A percentile compares a stretch with the other conserved stretches of the same genome.
phyloP scores from a whole-genome alignment of 2,329 filamentous ascomycete genomes.

The Nemania diffusa region DNA sequence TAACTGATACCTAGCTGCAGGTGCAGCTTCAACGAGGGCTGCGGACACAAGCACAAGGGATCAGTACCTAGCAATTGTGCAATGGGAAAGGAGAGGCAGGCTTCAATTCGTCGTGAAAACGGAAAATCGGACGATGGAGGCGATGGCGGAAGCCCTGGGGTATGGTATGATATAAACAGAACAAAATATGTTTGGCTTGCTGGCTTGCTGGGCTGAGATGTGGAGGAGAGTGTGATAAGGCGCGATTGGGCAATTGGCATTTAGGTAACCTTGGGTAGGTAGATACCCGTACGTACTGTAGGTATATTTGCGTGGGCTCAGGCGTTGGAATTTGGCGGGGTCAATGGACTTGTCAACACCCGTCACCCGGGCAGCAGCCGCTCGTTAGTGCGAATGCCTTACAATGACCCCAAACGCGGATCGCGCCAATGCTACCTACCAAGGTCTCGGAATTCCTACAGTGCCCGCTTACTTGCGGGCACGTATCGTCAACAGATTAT shows the following conservation, averaged over 20 bases:
- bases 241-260: slow-evolving; percentile 41
- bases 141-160: not conserved
- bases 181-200: slow-evolving; percentile 7
- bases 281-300: no score
- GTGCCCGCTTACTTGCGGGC: not conserved
- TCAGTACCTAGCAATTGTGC: not conserved
- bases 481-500: not conserved
- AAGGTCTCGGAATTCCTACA: slow-evolving; percentile 23
- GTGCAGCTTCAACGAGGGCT: not conserved
- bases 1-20: slow-evolving; percentile 12
- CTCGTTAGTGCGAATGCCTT: slow-evolving; percentile 28
- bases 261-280: not conserved
- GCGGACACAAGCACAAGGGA: not conserved
- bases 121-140: not conserved
- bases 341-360: slow-evolving; percentile 46
- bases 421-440: slow-evolving; percentile 26
- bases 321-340: slow-evolving; percentile 43
- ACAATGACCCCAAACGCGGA: slow-evolving; percentile 5
- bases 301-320: not conserved
- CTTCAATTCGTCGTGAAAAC: slow-evolving; percentile 8
- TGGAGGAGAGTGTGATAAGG: slow-evolving; percentile 36
- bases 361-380: slow-evolving; percentile 49
- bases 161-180: slow-evolving; percentile 13
- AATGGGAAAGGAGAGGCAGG: slow-evolving; percentile 1
- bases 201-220: slow-evolving; percentile 12